Evolutionary conservation across 164 flowering plant genomes (phyloP), one percentile per base, ranked within the genome.

Genomic region (Kalanchoe fedtschenkoi): DNA sequence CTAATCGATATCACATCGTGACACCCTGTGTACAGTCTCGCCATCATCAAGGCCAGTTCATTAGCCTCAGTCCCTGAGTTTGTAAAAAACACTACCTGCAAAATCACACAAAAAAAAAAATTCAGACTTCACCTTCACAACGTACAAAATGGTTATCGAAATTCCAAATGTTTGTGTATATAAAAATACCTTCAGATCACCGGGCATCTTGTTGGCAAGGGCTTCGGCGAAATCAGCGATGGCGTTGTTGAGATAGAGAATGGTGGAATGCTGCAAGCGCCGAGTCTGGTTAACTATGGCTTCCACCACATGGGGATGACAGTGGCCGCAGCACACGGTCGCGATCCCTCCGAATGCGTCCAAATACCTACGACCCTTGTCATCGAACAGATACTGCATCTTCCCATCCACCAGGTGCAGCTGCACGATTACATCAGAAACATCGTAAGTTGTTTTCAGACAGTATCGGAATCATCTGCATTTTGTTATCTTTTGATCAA

Each of bases 41-140:
- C 91, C 13, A 93, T 84, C 93, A 93, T 75, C 78, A 93, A 66
- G 3, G 99, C 99, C 60, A 93, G 63, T 74, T 93, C 97, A 62
- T 93, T 91, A 11, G 99, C 97, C 65, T 93, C 99, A 17, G 99
- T 93, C 34, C 99, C 99, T 10, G 97, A 88, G 68, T 91, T 91
- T 1, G 95, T 87, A 61, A 93, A 93, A 66, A 85, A 93, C 37
- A 80, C 95, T 47, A 93, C 97, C 97, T 93, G 51, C 55, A 54
- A 24, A 62, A 43, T 29, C 38, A 60, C 38, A 60, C 10, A 34
- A 32, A 28, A 61, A 0, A 41, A 1, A 47, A 13, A 61, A 22
- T 5, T 56, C 35, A 68, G 38, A n/a, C n/a, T 15, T 41, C 11
- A 1, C 17, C 60, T 60, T n/a, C n/a, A n/a, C n/a, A n/a, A n/a